Conservation (phyloP, 441 rosid genomes). For the California macrophylla region DNA sequence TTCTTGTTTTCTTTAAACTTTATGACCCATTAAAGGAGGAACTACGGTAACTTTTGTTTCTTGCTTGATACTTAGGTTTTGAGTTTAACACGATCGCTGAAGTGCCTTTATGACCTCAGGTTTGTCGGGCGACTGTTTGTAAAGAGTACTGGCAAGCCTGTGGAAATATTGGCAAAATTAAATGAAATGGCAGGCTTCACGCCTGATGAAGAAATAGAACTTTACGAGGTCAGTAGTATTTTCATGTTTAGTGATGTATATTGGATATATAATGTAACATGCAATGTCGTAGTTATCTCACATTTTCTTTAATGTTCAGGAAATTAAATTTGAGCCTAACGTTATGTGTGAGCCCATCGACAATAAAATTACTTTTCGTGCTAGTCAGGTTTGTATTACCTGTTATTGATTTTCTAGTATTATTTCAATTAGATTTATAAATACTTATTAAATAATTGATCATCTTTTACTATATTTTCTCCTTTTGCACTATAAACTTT, state of each 20-base stretch:
- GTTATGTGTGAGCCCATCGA: constrained; percentile 57
- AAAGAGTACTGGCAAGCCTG: constrained; percentile 47
- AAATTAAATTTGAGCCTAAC: constrained; percentile 54
- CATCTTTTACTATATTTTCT: constrained; percentile 18
- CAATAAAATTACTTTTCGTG: constrained; percentile 37
- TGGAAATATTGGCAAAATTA: constrained; percentile 43
- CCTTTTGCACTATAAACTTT: constrained; percentile 3
- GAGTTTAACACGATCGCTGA: constrained; percentile 6
- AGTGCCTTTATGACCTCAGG: constrained; percentile 31
- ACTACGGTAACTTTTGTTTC: constrained; percentile 37
- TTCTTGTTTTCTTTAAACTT: constrained; percentile 62
- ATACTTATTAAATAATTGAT: neutral
- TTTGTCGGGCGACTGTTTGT: constrained; percentile 58
- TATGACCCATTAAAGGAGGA: constrained; percentile 53
- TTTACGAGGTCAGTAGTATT: constrained; percentile 62
- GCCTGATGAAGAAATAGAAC: constrained; percentile 77
- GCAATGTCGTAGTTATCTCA: neutral
- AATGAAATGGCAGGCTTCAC: constrained; percentile 85
- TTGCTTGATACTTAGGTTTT: constrained; percentile 3
- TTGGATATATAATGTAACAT: neutral
- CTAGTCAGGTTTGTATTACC: constrained; percentile 37
- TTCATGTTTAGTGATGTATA: neutral
- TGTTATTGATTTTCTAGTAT: neutral
- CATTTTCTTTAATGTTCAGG: constrained; percentile 30
- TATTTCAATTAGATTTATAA: neutral